These are phyloP conservation scores for Fusarium sp. DNA, from an alignment of 2,329 filamentous ascomycete species.

Conservation along the genomic window DNA sequence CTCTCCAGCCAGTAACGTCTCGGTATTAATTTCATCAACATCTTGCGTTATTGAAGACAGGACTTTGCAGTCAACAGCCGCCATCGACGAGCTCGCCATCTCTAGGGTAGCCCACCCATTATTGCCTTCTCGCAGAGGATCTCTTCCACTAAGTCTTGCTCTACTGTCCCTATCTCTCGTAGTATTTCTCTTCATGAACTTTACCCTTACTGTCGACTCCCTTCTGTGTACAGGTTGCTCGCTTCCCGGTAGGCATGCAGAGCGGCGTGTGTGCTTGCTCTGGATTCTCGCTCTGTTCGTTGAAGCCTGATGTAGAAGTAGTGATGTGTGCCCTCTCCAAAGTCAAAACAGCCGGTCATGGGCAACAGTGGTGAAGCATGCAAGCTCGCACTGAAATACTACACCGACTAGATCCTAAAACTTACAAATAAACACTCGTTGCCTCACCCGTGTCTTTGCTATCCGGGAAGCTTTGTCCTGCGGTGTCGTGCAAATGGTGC, in stretches of 20 bases:
- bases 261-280: not conserved
- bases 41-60: no score
- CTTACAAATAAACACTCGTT: not conserved
- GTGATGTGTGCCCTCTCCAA: not conserved
- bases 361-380: not conserved
- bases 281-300: not conserved
- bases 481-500: slow-evolving; percentile 5
- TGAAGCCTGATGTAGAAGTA: not conserved
- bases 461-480: not conserved
- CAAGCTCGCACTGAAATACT: not conserved
- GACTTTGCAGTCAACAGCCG: no score
- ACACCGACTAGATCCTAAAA: accelerated
- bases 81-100: not conserved
- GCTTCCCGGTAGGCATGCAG: not conserved
- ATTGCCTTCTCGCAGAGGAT: not conserved
- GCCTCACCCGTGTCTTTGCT: not conserved
- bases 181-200: not conserved
- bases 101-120: not conserved
- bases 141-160: not conserved
- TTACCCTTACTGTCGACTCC: not conserved
- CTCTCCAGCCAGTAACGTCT: not conserved
- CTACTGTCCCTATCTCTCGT: not conserved
- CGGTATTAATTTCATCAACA: not conserved
- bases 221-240: not conserved
- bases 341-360: not conserved